Percentiles rank a stretch among this genome's conserved stretches.
phyloP scores from a whole-genome alignment of 2,329 filamentous ascomycete genomes.

The Rhexocercosporidium sp. region DNA sequence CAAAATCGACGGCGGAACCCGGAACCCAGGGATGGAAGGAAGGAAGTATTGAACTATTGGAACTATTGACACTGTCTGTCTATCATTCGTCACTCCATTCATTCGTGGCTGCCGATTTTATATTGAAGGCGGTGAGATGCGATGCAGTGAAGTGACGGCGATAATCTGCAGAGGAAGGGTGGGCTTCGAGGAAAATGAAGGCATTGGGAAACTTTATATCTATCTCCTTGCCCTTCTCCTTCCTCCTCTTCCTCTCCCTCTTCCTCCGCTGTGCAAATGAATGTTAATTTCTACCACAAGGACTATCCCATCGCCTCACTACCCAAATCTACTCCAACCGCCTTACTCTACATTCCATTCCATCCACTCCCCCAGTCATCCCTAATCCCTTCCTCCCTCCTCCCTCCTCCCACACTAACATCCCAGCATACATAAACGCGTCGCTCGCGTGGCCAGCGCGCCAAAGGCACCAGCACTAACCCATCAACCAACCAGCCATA shows the following conservation, averaged over 20 bases:
- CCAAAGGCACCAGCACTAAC: background rate
- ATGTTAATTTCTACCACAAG: background rate
- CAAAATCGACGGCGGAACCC: no score
- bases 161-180: no score
- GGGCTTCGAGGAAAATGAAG: no score
- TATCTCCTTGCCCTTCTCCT: background rate
- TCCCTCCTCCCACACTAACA: background rate
- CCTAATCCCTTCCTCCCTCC: no score
- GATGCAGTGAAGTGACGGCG: no score
- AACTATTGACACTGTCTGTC: no score
- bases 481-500: no score
- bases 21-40: no score
- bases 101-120: background rate
- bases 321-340: no score
- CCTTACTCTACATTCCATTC: slow-evolving; percentile 1
- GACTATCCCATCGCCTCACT: background rate
- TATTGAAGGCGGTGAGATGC: background rate
- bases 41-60: no score
- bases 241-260: background rate
- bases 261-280: no score
- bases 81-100: no score
- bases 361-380: background rate
- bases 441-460: slow-evolving; percentile 5
- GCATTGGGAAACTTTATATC: slow-evolving; percentile 3
- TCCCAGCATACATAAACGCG: slow-evolving; percentile 11